Evolutionary conservation across 163 green algal species (phyloP), one percentile per base, ranked within the genome.

Genomic region (Chlorella variabilis): DNA sequence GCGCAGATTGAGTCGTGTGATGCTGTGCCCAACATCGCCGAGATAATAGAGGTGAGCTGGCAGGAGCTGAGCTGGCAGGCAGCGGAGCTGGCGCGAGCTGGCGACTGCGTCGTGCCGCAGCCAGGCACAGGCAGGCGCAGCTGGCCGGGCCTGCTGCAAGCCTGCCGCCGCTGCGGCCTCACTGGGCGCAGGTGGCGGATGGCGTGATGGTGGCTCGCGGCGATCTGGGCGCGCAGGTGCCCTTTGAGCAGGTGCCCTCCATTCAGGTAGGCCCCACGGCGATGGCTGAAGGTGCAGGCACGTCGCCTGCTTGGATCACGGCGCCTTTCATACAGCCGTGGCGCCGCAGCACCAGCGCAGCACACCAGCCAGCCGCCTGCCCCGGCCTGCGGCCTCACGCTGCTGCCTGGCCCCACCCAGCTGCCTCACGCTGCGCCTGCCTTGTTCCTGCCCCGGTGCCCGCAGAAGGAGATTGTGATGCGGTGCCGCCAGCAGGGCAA

Each of bases 391-490:
- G 8, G 59, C n/a, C 62, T 31, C 45, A 34, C 34, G 62, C 62
- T 29, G 34, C 7, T 4, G 11, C 45, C 45, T 54, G 45, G 11
- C 15, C 45, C 45, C 45, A 54, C 11, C 20, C 51, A 8, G 51
- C 51, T 62, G 51, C 51, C 51, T 62, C 5, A n/a, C 23, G 54
- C 23, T 63, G 54, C 54, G 5, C 59, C 59, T 67, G 59, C 27
- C 29, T 7, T 39, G n/a, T n/a, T n/a, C 5, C 15, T 62, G 13
- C 54, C 54, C 15, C 25, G 54, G n/a, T n/a, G n/a, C n/a, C 45
- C 59, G 25, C 93, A 97, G 82, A 93, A 95, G 81, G 87, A 94
- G 83, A 82, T 94, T 18, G 92, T 96, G 45, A 82, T 90, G 80
- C 81, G 84, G 2, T 93, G 88, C 79, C 82, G 91, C 17, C 87